Evolutionary conservation across 345 rosid species (phyloP).

Genomic region (Arabis alpina): DNA sequence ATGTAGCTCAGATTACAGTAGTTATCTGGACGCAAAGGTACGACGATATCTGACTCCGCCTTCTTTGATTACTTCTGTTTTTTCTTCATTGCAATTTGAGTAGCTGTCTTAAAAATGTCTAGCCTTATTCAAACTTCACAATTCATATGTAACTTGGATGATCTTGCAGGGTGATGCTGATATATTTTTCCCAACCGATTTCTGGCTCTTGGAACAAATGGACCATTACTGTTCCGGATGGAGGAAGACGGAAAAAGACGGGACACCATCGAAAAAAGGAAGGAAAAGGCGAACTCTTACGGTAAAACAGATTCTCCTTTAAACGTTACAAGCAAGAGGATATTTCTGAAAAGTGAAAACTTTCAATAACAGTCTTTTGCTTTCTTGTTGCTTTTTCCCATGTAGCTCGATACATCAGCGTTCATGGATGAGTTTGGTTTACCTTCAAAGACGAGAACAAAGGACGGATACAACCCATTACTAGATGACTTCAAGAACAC

Average conservation of each 20-base stretch:
- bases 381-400: background rate
- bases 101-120: background rate
- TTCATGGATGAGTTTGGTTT: constrained; percentile 97
- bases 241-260: constrained; percentile 56
- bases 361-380: background rate
- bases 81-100: background rate
- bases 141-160: constrained; percentile 24
- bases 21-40: constrained; percentile 93
- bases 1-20: constrained; percentile 73
- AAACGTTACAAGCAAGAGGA: constrained; percentile 1
- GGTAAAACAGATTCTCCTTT: constrained; percentile 54
- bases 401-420: constrained; percentile 80
- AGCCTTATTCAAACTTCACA: constrained; percentile 8
- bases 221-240: constrained; percentile 94
- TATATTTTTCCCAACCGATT: constrained; percentile 94
- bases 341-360: background rate
- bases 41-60: constrained; percentile 23
- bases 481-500: constrained; percentile 96
- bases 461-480: constrained; percentile 93
- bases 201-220: constrained; percentile 85
- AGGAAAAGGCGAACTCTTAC: constrained; percentile 84
- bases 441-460: constrained; percentile 83
- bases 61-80: background rate
- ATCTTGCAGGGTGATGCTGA: constrained; percentile 93
- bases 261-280: constrained; percentile 62